Conservation (phyloP, 179 eudicot species). For the Beta lomatogona region DNA sequence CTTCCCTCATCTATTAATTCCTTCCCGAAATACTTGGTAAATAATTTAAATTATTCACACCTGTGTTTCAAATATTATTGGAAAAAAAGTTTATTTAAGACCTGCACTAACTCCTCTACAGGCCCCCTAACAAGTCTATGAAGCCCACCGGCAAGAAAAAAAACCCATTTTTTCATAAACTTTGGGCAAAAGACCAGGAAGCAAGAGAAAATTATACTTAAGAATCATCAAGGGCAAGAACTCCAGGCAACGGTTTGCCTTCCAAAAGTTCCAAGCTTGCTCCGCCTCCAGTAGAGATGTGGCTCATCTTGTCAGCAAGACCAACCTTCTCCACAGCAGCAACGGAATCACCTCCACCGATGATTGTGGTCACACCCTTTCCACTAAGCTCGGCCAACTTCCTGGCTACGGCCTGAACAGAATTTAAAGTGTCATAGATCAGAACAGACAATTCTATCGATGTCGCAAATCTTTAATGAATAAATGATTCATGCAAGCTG, state of each 20-base stretch:
- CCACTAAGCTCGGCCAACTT: constrained; percentile 70
- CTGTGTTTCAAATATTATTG: not conserved
- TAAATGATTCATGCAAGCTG: not conserved
- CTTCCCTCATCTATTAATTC: no score
- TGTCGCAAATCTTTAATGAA: not conserved
- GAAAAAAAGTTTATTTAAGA: not conserved
- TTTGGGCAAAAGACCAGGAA: not conserved
- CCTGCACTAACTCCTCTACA: not conserved
- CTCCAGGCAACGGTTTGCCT: constrained; percentile 84
- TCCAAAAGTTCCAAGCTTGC: constrained; percentile 92
- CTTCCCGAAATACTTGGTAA: no score
- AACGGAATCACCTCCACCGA: constrained; percentile 88
- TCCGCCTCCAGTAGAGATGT: constrained; percentile 89
- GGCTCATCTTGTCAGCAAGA: constrained; percentile 83
- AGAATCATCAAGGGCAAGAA: constrained; percentile 83
- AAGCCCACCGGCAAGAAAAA: not conserved
- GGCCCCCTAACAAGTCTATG: not conserved
- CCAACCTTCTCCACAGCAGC: constrained; percentile 92
- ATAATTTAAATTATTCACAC: not conserved
- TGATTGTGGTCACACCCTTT: constrained; percentile 77
- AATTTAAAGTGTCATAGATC: no score
- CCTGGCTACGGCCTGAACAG: constrained; percentile 64
- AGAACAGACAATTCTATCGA: not conserved
- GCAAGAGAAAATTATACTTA: constrained; percentile 18
- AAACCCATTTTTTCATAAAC: not conserved